phyloP scores from a whole-genome alignment of 352 stramenopile species.

The Globisporangium emineosum region DNA sequence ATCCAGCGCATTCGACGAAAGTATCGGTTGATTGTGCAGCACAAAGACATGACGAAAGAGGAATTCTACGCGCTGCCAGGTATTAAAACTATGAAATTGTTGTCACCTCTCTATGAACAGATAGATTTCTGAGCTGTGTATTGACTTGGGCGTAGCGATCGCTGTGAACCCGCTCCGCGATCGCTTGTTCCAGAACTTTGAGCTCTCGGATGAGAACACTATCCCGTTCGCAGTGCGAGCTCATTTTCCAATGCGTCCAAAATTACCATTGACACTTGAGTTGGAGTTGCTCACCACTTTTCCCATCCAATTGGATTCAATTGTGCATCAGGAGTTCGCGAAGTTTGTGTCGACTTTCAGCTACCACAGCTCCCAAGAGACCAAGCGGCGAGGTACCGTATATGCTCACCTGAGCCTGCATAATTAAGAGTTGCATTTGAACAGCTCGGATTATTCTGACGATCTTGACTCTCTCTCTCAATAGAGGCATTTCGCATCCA shows the following conservation, averaged over 20 bases:
- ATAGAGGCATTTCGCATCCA: constrained; percentile 66
- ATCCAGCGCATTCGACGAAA: constrained; percentile 52
- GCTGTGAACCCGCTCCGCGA: constrained; percentile 43
- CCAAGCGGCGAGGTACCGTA: constrained; percentile 51
- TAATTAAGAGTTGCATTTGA: background rate
- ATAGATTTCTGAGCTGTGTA: no score
- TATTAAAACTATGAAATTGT: constrained; percentile 1
- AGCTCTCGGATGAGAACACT: constrained; percentile 27
- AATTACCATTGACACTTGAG: background rate
- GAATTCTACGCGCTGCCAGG: constrained; percentile 49
- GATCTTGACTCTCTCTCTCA: background rate
- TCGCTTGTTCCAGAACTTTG: constrained; percentile 40
- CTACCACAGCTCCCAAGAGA: constrained; percentile 49
- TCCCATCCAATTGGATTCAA: background rate
- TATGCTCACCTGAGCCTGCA: no score
- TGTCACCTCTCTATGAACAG: background rate
- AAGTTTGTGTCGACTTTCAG: constrained; percentile 54
- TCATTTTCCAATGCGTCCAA: background rate
- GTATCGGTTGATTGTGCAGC: constrained; percentile 28
- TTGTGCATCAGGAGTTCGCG: constrained; percentile 41
- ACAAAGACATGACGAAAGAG: constrained; percentile 51
- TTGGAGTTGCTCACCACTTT: no score
- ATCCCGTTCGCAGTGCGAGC: constrained; percentile 38
- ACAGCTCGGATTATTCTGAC: background rate
- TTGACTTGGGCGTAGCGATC: constrained; percentile 20